A percentile compares a stretch with the other conserved stretches of the same genome.
phyloP scores from a whole-genome alignment of 495 filamentous ascomycete species.

The Lichenothelia convexa region DNA sequence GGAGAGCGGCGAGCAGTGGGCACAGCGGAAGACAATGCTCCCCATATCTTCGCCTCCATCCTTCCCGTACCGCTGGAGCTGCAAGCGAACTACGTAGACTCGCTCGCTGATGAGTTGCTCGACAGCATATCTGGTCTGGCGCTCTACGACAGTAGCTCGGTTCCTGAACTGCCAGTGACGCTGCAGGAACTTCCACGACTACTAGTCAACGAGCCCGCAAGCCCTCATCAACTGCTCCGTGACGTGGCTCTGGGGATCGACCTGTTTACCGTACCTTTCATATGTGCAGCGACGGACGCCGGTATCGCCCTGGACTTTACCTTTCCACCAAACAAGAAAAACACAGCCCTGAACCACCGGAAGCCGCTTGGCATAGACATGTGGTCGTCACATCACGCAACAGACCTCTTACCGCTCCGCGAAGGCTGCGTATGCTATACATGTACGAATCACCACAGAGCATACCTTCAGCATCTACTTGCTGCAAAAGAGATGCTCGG shows the following conservation, averaged over 20 bases:
- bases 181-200: slow-evolving; percentile 49
- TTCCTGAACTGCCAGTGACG: slow-evolving; percentile 40
- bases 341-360: slow-evolving; percentile 28
- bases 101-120: slow-evolving; percentile 35
- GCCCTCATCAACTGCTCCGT: slow-evolving; percentile 56
- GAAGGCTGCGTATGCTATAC: slow-evolving; percentile 60
- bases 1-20: slow-evolving; percentile 20
- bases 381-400: slow-evolving; percentile 40
- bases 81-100: slow-evolving; percentile 59
- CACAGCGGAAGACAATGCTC: slow-evolving; percentile 3
- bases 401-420: slow-evolving; percentile 37
- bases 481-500: slow-evolving; percentile 85
- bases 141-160: slow-evolving; percentile 56
- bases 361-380: slow-evolving; percentile 53
- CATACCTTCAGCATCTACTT: slow-evolving; percentile 75
- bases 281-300: slow-evolving; percentile 56
- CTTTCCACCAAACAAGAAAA: slow-evolving; percentile 35
- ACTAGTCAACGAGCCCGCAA: slow-evolving; percentile 44
- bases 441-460: slow-evolving; percentile 66
- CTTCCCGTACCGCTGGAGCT: slow-evolving; percentile 54
- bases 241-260: slow-evolving; percentile 64
- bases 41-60: slow-evolving; percentile 54
- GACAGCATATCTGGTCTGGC: slow-evolving; percentile 55
- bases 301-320: slow-evolving; percentile 70
- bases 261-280: slow-evolving; percentile 56